Conservation (phyloP, 2,329 filamentous ascomycete species). For the Arthroderma sp. region DNA sequence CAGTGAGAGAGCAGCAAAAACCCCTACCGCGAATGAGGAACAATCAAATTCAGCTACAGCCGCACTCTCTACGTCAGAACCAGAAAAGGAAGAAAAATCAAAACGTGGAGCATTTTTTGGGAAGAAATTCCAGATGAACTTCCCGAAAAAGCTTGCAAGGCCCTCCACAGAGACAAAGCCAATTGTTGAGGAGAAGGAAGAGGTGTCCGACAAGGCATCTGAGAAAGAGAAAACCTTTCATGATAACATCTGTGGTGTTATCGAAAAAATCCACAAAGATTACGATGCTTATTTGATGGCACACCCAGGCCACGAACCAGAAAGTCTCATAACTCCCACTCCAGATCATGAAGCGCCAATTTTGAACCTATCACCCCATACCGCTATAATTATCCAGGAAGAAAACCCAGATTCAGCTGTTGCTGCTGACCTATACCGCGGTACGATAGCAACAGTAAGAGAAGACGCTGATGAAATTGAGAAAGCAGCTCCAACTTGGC, state of each 20-base stretch:
- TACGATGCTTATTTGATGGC: slow-evolving; percentile 32
- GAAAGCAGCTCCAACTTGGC: slow-evolving; percentile 77
- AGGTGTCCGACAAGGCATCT: slow-evolving; percentile 41
- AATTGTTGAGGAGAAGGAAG: slow-evolving; percentile 58
- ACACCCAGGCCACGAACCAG: slow-evolving; percentile 25
- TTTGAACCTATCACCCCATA: slow-evolving; percentile 34
- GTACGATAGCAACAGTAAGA: slow-evolving; percentile 66
- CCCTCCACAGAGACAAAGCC: slow-evolving; percentile 56
- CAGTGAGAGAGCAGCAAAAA: slow-evolving; percentile 21
- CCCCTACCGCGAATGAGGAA: slow-evolving; percentile 12
- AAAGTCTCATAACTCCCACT: slow-evolving; percentile 30
- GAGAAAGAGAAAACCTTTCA: slow-evolving; percentile 36
- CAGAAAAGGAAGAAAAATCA: slow-evolving; percentile 43
- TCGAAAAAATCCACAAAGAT: slow-evolving; percentile 33
- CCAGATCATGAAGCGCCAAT: slow-evolving; percentile 32
- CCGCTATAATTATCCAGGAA: slow-evolving; percentile 52
- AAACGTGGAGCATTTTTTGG: slow-evolving; percentile 51
- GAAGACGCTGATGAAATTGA: slow-evolving; percentile 72
- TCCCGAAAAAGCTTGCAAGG: slow-evolving; percentile 67
- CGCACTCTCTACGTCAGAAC: slow-evolving; percentile 15
- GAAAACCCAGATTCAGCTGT: slow-evolving; percentile 50
- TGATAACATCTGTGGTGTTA: slow-evolving; percentile 33
- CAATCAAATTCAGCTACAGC: slow-evolving; percentile 1
- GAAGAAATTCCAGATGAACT: slow-evolving; percentile 68
- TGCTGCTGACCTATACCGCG: slow-evolving; percentile 76